Conservation (phyloP, 495 filamentous ascomycete genomes). For the Daldinia loculata region DNA sequence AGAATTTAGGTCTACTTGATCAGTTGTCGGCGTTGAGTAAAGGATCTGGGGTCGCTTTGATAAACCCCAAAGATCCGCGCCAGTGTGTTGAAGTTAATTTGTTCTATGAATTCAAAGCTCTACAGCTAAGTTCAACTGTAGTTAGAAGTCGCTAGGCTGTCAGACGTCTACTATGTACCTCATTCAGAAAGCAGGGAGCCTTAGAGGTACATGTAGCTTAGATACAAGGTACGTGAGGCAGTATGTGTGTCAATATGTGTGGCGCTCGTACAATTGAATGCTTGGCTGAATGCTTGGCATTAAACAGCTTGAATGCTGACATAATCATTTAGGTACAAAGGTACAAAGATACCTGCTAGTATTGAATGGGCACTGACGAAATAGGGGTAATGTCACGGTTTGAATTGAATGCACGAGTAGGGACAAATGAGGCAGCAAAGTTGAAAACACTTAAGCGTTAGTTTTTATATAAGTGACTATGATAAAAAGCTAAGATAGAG, state of each 20-base stretch:
- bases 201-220: neutral
- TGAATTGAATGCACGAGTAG: too few species aligned
- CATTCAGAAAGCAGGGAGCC: neutral
- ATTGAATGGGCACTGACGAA: too few species aligned
- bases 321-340: neutral
- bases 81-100: neutral
- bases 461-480: too few species aligned
- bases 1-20: conserved; percentile 7
- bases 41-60: neutral
- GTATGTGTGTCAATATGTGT: neutral
- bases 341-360: too few species aligned
- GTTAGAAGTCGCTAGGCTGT: neutral
- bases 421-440: too few species aligned
- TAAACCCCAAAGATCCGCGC: neutral
- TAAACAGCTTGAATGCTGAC: neutral
- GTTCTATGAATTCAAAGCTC: conserved; percentile 4
- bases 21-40: neutral
- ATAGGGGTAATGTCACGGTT: too few species aligned
- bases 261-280: neutral
- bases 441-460: too few species aligned
- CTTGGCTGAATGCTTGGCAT: neutral
- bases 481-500: too few species aligned
- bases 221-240: neutral
- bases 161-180: neutral
- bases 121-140: neutral